Conservation (phyloP, 495 filamentous ascomycete species). For the Geoglossum glabrum region DNA sequence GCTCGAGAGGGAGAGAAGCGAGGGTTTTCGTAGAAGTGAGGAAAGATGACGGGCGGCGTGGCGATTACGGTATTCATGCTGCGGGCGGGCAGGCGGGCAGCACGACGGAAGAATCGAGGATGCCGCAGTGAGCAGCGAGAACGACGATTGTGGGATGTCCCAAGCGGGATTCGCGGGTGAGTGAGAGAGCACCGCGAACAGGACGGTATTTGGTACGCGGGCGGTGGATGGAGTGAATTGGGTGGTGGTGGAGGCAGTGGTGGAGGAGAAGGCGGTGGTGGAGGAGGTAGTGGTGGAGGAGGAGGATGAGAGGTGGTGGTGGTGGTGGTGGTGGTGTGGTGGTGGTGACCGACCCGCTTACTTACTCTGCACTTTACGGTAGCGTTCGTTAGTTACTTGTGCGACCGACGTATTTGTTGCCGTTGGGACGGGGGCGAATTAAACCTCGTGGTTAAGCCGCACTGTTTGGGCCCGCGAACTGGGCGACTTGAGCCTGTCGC, state of each 20-base stretch:
- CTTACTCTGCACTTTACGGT: too few relatives aligned
- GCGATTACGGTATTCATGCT: background rate
- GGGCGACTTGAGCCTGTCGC: background rate
- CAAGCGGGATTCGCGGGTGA: too few relatives aligned
- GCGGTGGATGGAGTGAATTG: background rate
- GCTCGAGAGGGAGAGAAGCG: constrained; percentile 50
- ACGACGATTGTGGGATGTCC: too few relatives aligned
- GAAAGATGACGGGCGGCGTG: background rate
- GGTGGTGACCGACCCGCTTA: background rate
- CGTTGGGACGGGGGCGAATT: background rate
- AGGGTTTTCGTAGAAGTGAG: constrained; percentile 32
- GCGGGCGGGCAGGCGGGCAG: background rate
- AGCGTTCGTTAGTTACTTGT: too few relatives aligned
- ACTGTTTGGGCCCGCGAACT: background rate
- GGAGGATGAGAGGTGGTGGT: too few relatives aligned
- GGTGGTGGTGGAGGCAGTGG: too few relatives aligned
- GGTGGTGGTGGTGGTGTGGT: too few relatives aligned
- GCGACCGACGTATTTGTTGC: too few relatives aligned
- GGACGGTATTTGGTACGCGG: background rate
- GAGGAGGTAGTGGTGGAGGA: too few relatives aligned
- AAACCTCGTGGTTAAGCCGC: background rate
- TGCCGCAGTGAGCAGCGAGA: background rate
- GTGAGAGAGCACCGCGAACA: too few relatives aligned
- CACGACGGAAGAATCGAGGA: background rate
- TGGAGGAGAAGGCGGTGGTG: too few relatives aligned